phyloP scores from a whole-genome alignment of 2,329 filamentous ascomycete genomes.

The Verticillium klebahnii region DNA sequence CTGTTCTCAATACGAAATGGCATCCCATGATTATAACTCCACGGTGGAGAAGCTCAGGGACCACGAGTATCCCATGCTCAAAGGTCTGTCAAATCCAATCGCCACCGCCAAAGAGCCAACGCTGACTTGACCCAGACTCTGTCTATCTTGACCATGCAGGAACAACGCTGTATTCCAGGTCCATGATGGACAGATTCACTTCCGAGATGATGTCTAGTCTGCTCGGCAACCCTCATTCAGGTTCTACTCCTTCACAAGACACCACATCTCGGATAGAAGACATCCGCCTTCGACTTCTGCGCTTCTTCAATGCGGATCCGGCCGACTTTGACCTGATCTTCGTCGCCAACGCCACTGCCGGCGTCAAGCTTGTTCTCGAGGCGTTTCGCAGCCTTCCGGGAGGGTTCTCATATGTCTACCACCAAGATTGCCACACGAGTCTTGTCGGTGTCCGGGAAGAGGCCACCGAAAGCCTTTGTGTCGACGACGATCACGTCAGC shows the following conservation, averaged over 20 bases:
- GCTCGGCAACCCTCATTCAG: slow-evolving; percentile 90
- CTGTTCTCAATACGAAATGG: not conserved
- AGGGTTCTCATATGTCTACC: slow-evolving; percentile 83
- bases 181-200: slow-evolving; percentile 74
- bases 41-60: slow-evolving; percentile 54
- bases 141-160: slow-evolving; percentile 92
- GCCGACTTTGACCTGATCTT: slow-evolving; percentile 84
- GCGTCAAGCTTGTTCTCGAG: slow-evolving; percentile 81
- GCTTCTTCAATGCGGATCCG: slow-evolving; percentile 78
- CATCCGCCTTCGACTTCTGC: slow-evolving; percentile 63
- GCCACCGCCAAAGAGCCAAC: not conserved
- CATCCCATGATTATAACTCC: slow-evolving; percentile 45
- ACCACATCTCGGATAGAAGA: slow-evolving; percentile 73
- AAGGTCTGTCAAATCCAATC: slow-evolving; percentile 40
- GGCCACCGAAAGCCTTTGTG: slow-evolving; percentile 60
- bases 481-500: slow-evolving; percentile 60
- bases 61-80: slow-evolving; percentile 65
- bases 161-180: slow-evolving; percentile 79
- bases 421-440: slow-evolving; percentile 81
- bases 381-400: slow-evolving; percentile 61
- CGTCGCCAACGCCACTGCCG: slow-evolving; percentile 87
- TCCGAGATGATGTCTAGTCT: slow-evolving; percentile 73
- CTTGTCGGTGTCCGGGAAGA: slow-evolving; percentile 75
- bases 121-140: slow-evolving; percentile 45
- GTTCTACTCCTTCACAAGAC: slow-evolving; percentile 73